Evolutionary conservation across 768 basidiomycete species (phyloP), one percentile per base, ranked within the genome.

Genomic region (Mycena vitilis): DNA sequence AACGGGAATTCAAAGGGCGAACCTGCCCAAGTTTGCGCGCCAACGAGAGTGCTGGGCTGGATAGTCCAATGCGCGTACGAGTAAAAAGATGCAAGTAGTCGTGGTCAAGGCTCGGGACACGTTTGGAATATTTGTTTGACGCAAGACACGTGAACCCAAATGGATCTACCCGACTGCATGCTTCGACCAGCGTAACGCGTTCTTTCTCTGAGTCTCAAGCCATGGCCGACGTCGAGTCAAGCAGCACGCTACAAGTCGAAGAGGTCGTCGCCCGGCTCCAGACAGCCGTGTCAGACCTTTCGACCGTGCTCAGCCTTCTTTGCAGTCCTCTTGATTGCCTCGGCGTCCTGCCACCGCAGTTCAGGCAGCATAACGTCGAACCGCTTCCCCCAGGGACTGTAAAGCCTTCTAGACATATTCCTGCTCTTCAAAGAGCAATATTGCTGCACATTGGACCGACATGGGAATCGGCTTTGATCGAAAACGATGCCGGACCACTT

Each of bases 381-480:
- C 82, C 85, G 1, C 75, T 87, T 11, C 71, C 81, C 1, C 38
- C 64, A 4, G 75, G 73, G 5, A 71, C 78, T 15, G 63, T 85
- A 56, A 76, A 78, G 66, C 68, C 84, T 55, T 71, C 64, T 10
- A 83, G 79, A 70, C 83, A 87, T 66, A 63, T 87, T 30, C 87
- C 89, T 5, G 75, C 78, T 1, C 78, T 96, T n/a, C 95, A 97
- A 73, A 81, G 83, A 55, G 82, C 81, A 12, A 77, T 96, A 15
- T 74, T 96, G 34, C 86, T 86, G 69, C 82, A 88, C 68, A 81
- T 94, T 57, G 75, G 89, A 5, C 93, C 93, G 0, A 85, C 87
- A 40, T 97, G 95, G 94, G 85, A 88, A 45, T 72, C 80, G 1
- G 65, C 76, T 5, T 81, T 96, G 47, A 76, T 79, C n/a, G 85